Conservation (phyloP, 2,329 filamentous ascomycete species). For the Neoascochyta sp. region DNA sequence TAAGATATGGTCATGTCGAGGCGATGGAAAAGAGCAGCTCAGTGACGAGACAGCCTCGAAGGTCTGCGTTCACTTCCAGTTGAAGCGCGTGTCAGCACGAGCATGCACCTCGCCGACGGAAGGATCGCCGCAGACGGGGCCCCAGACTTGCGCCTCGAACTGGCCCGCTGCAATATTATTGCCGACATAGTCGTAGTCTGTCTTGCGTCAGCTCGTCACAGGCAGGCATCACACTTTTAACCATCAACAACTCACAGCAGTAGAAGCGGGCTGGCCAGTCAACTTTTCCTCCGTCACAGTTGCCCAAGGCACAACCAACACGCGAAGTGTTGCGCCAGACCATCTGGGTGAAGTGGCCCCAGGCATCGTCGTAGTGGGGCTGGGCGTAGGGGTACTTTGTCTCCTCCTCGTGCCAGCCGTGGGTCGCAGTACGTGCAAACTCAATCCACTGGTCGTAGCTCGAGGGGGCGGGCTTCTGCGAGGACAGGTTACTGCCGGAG, state of each 20-base stretch:
- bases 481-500: constrained; percentile 34
- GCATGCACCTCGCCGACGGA: constrained; percentile 10
- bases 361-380: constrained; percentile 25
- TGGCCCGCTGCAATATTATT: constrained; percentile 31
- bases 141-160: constrained; percentile 33
- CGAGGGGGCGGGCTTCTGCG: constrained; percentile 18
- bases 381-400: constrained; percentile 34
- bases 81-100: constrained; percentile 14
- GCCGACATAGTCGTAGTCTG: constrained; percentile 33
- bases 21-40: too few species aligned
- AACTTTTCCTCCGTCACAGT: constrained; percentile 19
- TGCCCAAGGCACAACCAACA: constrained; percentile 35
- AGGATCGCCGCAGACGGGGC: constrained; percentile 27
- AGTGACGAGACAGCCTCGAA: too few species aligned
- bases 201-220: constrained; percentile 8
- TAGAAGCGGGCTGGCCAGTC: constrained; percentile 32
- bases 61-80: too few species aligned
- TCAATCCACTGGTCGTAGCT: constrained; percentile 28
- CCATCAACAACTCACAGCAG: constrained; percentile 29
- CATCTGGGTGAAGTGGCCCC: constrained; percentile 40
- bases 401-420: constrained; percentile 39
- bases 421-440: constrained; percentile 24
- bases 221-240: too few species aligned
- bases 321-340: constrained; percentile 37
- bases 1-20: too few species aligned